Conservation (phyloP, 2,329 filamentous ascomycete species). For the Sporothrix pseudoabietina region DNA sequence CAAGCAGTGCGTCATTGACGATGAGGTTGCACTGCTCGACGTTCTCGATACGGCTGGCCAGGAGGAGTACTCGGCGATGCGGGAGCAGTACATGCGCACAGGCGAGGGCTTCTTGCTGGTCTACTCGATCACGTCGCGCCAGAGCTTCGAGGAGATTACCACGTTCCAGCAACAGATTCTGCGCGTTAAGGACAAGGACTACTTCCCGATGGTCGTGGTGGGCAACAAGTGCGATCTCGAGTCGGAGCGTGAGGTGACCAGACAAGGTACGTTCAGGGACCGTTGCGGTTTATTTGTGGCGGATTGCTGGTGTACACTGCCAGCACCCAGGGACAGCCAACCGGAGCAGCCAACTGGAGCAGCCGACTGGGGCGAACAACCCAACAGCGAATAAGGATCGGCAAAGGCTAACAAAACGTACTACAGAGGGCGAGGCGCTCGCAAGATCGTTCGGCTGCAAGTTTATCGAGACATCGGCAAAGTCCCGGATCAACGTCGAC, state of each 20-base stretch:
- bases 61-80: conserved; percentile 99
- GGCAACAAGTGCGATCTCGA: conserved; percentile 99
- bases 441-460: conserved; percentile 91
- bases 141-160: conserved; percentile 97
- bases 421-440: conserved; percentile 81
- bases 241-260: conserved; percentile 83
- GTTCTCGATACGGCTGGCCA: conserved; percentile 97
- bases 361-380: not conserved
- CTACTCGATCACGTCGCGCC: conserved; percentile 96
- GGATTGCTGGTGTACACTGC: not conserved
- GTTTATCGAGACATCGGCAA: conserved; percentile 98
- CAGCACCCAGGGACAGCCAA: not conserved
- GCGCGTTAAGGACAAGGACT: conserved; percentile 98
- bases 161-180: conserved; percentile 99
- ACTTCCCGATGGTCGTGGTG: conserved; percentile 98
- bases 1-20: conserved; percentile 99
- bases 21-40: conserved; percentile 95
- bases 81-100: conserved; percentile 99
- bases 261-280: conserved; percentile 70
- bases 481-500: conserved; percentile 97
- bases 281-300: not conserved
- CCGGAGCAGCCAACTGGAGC: not conserved
- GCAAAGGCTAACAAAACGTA: conserved; percentile 6
- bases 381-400: not conserved
- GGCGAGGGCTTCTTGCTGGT: conserved; percentile 97